Evolutionary conservation across 2,329 filamentous ascomycete species (phyloP), one percentile per base, ranked within the genome.

Genomic region (Dryadomyces quercus-mongolicae): DNA sequence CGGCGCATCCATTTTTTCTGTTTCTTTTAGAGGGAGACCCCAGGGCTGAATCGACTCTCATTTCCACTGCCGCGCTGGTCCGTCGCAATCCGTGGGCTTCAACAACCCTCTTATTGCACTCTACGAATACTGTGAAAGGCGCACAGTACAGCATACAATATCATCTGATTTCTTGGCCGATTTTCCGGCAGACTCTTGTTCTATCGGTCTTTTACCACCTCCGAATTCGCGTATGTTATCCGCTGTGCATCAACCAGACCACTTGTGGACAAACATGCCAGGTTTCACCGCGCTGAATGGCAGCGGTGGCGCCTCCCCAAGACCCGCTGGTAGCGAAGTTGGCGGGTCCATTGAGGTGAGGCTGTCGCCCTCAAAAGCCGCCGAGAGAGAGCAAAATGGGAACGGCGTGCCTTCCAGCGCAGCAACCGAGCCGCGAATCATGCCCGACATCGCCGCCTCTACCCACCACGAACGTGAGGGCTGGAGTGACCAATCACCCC

Each of bases 231-330:
- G 49, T 36, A 57, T 59, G 56, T 55, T 53, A 22, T 49, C 54
- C 15, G 44, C 53, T 21, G 49, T 53, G 18, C 45, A 56, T 8
- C 56, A 56, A 31, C 56, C 54, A 12, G 56, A 53, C 25, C 54
- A 56, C 54, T 45, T 54, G 55, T 59, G 59, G 57, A 60, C 59
- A 60, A 66, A 61, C 60, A 78, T 78, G 76, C 70, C 75, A 43
- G 65, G 71, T n/a, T 77, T 77, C 57, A 75, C 70, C 34, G 72
- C 74, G 59, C 70, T 78, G n/a, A 76, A 76, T 57, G 36, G 49
- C 38, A 20, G 49, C 38, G 72, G 74, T 60, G 45, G 31, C 6
- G 51, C 52, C 44, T 76, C 73, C 57, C 74, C 72, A 48, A 75
- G 71, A 60, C 55, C 49, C 12, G 54, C 52, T 7, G 53, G 22